Conservation (phyloP, 441 rosid genomes). For the Aquilaria agallochum region DNA sequence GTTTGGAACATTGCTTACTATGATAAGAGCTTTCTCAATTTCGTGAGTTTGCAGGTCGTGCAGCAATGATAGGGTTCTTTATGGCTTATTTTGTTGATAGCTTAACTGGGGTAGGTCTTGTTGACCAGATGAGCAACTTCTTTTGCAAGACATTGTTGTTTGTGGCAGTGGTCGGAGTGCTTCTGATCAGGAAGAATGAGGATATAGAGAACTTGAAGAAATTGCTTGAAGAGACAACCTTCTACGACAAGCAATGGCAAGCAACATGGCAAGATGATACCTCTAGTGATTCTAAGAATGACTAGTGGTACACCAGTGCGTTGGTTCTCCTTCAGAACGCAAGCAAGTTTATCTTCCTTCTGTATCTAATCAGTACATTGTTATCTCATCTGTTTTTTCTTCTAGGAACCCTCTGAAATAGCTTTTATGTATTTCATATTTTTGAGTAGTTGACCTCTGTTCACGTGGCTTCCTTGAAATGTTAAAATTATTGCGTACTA, state of each 20-base stretch:
- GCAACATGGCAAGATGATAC: constrained; percentile 83
- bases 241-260: constrained; percentile 96
- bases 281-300: constrained; percentile 25
- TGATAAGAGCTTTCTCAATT: constrained; percentile 1
- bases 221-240: constrained; percentile 78
- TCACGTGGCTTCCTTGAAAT: too few relatives aligned
- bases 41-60: constrained; percentile 61
- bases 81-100: constrained; percentile 97
- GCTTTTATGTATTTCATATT: neutral
- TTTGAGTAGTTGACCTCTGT: too few relatives aligned
- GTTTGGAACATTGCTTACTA: too few relatives aligned
- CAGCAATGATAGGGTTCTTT: constrained; percentile 96
- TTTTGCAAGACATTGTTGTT: constrained; percentile 91
- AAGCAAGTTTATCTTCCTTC: too few relatives aligned
- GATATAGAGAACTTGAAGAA: constrained; percentile 68
- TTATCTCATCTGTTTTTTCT: too few relatives aligned
- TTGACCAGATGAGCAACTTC: constrained; percentile 95
- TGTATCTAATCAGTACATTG: too few relatives aligned
- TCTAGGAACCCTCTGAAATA: neutral
- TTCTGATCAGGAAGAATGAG: constrained; percentile 80
- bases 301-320: neutral
- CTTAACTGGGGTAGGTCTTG: constrained; percentile 89
- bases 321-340: too few relatives aligned
- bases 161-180: constrained; percentile 75
- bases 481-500: too few relatives aligned